Evolutionary conservation across 1,284 basidiomycete genomes (phyloP), one percentile per base, ranked within the genome.

Genomic region (Erythrobasidium hasegawianum): DNA sequence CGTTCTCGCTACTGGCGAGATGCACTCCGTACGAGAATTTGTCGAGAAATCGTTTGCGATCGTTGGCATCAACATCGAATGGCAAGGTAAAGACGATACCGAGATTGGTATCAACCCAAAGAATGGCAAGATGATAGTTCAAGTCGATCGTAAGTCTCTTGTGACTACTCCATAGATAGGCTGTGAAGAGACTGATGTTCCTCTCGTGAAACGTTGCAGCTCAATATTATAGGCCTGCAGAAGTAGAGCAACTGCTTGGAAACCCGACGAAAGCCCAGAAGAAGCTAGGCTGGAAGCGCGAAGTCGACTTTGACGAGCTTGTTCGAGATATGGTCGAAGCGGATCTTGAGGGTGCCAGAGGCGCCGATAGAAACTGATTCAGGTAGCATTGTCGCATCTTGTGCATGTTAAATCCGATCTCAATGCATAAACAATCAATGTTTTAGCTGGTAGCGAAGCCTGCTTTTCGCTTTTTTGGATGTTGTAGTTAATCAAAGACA

Each of bases 1-100:
- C 74, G 91, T 95, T 40, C 86, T 95, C 49, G 91, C 91, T 0
- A 94, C 89, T 0, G 90, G 90, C 38, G 90, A 94, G 80, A 94
- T 90, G 27, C 92, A 95, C 77, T 85, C 85, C 50, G 91, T 95
- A 33, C 85, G 89, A 57, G 89, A 93, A 78, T 94, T 86, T 73
- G 88, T 94, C 69, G 86, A 92, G 76, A 90, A 88, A 78, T 78
- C 91, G 20, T 95, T 95, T 76, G 79, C 72, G 7, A 79, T 83
- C 52, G 82, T 90, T 27, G 86, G 83, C 43, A 85, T 85, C 47
- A 74, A 81, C 53, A 83, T 93, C 72, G 80, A 81, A 85, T 94
- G 91, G 91, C 81, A 85, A 70, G 87, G 87, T 22, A 75, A 78
- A 38, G 88, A 86, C 18, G 81, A 84, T n/a, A 77, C 87, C 3